Conservation (phyloP, 768 basidiomycete genomes). For the Collybia nuda region DNA sequence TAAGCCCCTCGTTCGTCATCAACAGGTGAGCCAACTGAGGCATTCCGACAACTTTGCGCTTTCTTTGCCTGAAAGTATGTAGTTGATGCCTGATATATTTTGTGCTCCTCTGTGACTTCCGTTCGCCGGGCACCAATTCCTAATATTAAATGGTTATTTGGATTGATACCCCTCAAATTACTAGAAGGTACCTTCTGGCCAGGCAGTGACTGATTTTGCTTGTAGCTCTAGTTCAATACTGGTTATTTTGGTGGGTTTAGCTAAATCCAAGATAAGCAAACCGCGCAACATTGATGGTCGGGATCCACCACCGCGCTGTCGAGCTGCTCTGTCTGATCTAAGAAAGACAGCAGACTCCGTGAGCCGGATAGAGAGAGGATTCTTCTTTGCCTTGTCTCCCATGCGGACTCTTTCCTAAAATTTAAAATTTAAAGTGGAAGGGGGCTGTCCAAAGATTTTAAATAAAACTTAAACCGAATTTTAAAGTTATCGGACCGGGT, state of each 20-base stretch:
- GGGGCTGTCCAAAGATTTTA: too few relatives aligned
- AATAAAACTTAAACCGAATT: too few relatives aligned
- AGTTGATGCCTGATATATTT: slow-evolving; percentile 67
- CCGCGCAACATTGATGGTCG: slow-evolving; percentile 62
- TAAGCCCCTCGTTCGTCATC: slow-evolving; percentile 25
- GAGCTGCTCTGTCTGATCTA: slow-evolving; percentile 41
- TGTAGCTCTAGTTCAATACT: slow-evolving; percentile 81
- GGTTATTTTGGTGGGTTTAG: slow-evolving; percentile 82
- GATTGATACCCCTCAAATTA: neutral
- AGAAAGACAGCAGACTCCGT: slow-evolving; percentile 78
- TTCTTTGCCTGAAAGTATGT: slow-evolving; percentile 71
- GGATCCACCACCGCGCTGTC: slow-evolving; percentile 26
- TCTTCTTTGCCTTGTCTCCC: slow-evolving; percentile 30
- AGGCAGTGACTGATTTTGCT: slow-evolving; percentile 69
- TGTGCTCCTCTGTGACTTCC: slow-evolving; percentile 78
- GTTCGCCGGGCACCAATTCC: slow-evolving; percentile 71
- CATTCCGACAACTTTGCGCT: slow-evolving; percentile 28
- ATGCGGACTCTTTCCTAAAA: neutral
- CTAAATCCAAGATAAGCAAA: slow-evolving; percentile 51
- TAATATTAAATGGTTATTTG: slow-evolving; percentile 14
- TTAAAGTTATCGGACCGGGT: too few relatives aligned
- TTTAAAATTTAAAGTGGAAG: too few relatives aligned
- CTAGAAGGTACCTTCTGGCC: slow-evolving; percentile 75
- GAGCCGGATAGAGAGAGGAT: slow-evolving; percentile 54
- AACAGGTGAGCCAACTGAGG: slow-evolving; percentile 49